These are phyloP conservation scores for Ceratobasidium sp. DNA, from an alignment of 1,284 basidiomycete genomes.

Conservation along the genomic window DNA sequence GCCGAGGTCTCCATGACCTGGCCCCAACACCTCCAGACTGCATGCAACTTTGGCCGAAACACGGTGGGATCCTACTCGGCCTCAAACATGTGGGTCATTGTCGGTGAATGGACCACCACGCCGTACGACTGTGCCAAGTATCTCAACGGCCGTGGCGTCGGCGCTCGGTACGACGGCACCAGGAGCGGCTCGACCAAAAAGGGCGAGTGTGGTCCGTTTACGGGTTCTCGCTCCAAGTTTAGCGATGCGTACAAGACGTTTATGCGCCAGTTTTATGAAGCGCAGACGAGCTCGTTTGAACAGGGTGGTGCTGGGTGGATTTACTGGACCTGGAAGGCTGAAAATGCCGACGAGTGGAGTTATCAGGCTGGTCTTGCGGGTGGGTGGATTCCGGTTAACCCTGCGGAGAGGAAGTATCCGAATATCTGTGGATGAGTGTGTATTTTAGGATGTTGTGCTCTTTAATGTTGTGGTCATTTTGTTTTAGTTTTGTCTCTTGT, in stretches of 20 bases:
- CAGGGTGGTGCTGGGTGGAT: constrained; percentile 66
- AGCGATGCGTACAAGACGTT: constrained; percentile 82
- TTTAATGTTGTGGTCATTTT: neutral
- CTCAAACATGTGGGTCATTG: constrained; percentile 72
- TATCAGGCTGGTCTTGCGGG: constrained; percentile 67
- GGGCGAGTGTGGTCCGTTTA: constrained; percentile 76
- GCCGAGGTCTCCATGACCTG: constrained; percentile 60
- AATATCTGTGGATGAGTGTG: constrained; percentile 58
- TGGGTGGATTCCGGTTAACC: constrained; percentile 83
- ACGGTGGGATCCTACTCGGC: constrained; percentile 61
- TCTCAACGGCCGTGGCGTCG: constrained; percentile 51
- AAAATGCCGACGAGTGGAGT: constrained; percentile 74
- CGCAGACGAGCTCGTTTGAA: constrained; percentile 59
- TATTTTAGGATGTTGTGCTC: neutral
- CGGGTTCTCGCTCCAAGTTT: constrained; percentile 76
- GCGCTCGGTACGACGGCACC: constrained; percentile 81
- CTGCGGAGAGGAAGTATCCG: constrained; percentile 59
- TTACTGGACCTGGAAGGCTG: constrained; percentile 80
- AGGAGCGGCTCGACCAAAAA: constrained; percentile 69
- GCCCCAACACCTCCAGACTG: constrained; percentile 62
- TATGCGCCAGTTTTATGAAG: constrained; percentile 84
- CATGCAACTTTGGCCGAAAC: constrained; percentile 57
- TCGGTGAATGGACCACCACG: constrained; percentile 87
- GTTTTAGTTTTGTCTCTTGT: neutral
- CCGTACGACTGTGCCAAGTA: constrained; percentile 85